Conservation (phyloP, 331 rosid genomes). For the Prunus yedoensis region DNA sequence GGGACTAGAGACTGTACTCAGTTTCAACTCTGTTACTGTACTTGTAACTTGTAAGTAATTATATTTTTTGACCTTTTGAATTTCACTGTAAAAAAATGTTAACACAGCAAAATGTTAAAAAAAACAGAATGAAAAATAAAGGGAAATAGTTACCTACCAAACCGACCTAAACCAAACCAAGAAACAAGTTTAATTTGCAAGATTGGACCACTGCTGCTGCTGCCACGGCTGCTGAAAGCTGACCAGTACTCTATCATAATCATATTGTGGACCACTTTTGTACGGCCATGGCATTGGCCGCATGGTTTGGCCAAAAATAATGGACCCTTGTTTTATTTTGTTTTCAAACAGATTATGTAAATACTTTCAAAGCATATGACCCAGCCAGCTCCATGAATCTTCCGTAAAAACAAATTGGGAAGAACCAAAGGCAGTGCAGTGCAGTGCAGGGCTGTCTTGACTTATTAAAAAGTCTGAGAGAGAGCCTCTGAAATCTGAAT, state of each 20-base stretch:
- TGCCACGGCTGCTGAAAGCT: neutral
- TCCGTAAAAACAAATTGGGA: neutral
- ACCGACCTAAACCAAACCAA: neutral
- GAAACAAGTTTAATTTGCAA: neutral
- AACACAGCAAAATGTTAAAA: neutral
- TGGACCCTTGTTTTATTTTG: neutral
- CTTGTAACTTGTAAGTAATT: neutral
- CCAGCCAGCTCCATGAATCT: too few species aligned
- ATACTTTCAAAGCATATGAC: too few species aligned
- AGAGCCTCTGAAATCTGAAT: neutral
- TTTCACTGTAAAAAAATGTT: neutral
- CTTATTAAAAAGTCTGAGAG: slow-evolving; percentile 9
- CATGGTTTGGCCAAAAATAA: neutral
- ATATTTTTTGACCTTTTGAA: neutral
- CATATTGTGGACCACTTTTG: neutral
- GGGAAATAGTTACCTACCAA: neutral
- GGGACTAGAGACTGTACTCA: too few species aligned
- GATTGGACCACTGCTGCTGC: neutral
- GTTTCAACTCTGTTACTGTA: neutral
- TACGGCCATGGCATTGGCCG: slow-evolving; percentile 3
- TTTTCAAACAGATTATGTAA: neutral
- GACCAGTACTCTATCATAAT: neutral
- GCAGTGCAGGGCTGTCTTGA: slow-evolving; percentile 16
- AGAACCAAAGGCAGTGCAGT: neutral
- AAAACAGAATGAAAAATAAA: too few species aligned